Base-by-base conservation (phyloP, 305 asterid genomes). In the Fraxinus xanthoxyloides region DNA sequence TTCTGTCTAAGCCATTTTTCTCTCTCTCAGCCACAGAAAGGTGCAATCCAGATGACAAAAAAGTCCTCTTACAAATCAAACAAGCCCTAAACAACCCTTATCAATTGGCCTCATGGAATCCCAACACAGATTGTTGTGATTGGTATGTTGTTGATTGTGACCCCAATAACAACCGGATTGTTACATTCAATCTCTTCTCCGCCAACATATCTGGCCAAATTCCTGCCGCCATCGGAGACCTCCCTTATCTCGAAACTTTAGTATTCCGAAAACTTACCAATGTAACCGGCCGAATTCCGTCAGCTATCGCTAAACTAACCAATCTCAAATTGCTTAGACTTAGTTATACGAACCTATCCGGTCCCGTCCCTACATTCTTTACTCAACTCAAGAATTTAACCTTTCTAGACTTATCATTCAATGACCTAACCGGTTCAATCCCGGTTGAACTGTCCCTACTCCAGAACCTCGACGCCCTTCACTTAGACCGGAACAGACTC, bases 21-120 rank as follows among this genome's bases (percentile, higher is more conserved):
- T 80, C 86, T 78, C 3, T 70, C 0, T 78, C 82, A 2, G 88
- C 69, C 10, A 15, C 35, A 31, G 28, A 79, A 21, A 84, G 83
- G 54, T 88, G 91, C 86, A 79, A 87, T 69, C 78, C 87, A 26
- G 67, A 87, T 0, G 91, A 88, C 76, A 83, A 87, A 75, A 36
- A 80, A 2, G 90, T 59, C 8, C 82, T 88, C 1, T 32, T 86
- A 1, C 40, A 80, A 23, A 87, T 88, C 85, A 88, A 88, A 79
- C 34, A 84, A 28, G 88, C 83, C 24, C 59, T 88, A 0, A 76
- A 78, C 70, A 85, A 84, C 77, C 91, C 91, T 63, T 86, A 84
- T 63, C 84, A 73, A 10, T 56, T 87, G 40, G 87, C 90, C 48
- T 83, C 87, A 0, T 88, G 86, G 90, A 23, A 67, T 38, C 90